These are phyloP conservation scores for Anthracocystis setariae DNA, from an alignment of 1,284 basidiomycete species.

Conservation along the genomic window DNA sequence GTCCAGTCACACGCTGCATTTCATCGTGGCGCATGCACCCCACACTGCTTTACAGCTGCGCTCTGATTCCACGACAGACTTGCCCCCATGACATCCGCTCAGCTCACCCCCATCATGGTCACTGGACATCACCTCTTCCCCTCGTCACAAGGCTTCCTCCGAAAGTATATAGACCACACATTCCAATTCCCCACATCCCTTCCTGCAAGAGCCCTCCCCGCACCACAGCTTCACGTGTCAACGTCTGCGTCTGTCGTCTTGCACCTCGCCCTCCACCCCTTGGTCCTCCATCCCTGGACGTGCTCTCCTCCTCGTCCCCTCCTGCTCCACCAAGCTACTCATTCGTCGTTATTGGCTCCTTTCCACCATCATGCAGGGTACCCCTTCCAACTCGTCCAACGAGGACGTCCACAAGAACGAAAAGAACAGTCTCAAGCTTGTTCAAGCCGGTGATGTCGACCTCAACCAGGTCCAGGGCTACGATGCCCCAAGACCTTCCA, in stretches of 20 bases:
- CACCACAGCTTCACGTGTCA: too few species aligned
- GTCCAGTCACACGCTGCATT: constrained; percentile 3
- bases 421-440: constrained; percentile 36
- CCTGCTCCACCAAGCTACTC: too few species aligned
- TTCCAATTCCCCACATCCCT: not conserved
- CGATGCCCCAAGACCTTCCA: constrained; percentile 45
- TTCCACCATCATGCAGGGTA: constrained; percentile 13
- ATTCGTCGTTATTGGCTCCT: too few species aligned
- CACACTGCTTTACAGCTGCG: constrained; percentile 7
- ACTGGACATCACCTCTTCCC: constrained; percentile 1
- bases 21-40: constrained; percentile 6
- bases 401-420: constrained; percentile 45
- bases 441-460: constrained; percentile 36
- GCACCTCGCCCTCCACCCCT: not conserved
- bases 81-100: not conserved
- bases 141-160: not conserved
- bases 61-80: constrained; percentile 4
- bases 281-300: not conserved
- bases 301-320: not conserved
- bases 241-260: not conserved
- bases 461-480: constrained; percentile 31
- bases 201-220: too few species aligned
- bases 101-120: constrained; percentile 2
- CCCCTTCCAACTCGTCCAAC: constrained; percentile 32
- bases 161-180: constrained; percentile 9